Conservation (phyloP, 1,284 basidiomycete genomes). For the Sphagnurus paluster region DNA sequence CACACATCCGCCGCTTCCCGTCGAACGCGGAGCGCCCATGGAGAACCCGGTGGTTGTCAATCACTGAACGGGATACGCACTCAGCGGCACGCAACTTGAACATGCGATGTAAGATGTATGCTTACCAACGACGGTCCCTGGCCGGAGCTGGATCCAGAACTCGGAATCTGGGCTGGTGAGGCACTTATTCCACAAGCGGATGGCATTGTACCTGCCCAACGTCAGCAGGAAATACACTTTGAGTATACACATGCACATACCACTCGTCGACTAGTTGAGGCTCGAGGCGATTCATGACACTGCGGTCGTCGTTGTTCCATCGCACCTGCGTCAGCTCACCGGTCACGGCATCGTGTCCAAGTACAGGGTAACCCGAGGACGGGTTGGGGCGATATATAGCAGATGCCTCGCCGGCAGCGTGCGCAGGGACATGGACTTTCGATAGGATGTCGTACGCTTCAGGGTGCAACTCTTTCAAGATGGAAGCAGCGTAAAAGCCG, state of each 20-base stretch:
- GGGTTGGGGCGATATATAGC: slow-evolving; percentile 67
- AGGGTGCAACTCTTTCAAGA: slow-evolving; percentile 75
- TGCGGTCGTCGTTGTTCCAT: slow-evolving; percentile 96
- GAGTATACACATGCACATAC: slow-evolving; percentile 41
- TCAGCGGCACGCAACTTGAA: background rate
- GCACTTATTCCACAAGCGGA: slow-evolving; percentile 76
- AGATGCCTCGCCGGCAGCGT: slow-evolving; percentile 82
- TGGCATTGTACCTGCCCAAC: slow-evolving; percentile 73
- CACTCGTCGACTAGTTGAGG: slow-evolving; percentile 67
- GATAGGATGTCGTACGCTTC: slow-evolving; percentile 75
- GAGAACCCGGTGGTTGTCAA: slow-evolving; percentile 94
- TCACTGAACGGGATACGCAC: slow-evolving; percentile 45
- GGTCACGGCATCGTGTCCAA: slow-evolving; percentile 62
- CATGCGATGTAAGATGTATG: slow-evolving; percentile 16
- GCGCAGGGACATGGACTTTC: slow-evolving; percentile 71
- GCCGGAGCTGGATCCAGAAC: slow-evolving; percentile 87
- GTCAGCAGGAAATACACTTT: too few relatives aligned
- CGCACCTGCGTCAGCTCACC: slow-evolving; percentile 77
- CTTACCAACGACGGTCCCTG: slow-evolving; percentile 85
- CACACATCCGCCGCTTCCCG: slow-evolving; percentile 90
- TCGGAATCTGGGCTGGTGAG: slow-evolving; percentile 82
- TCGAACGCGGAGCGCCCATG: slow-evolving; percentile 91
- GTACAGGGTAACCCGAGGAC: slow-evolving; percentile 62
- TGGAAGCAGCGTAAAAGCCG: slow-evolving; percentile 88
- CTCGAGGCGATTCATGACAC: slow-evolving; percentile 66